Percentiles rank a stretch among this genome's conserved stretches.
Evolutionary conservation across 2,329 filamentous ascomycete species (phyloP).

Genomic region (Paracoccidioides brasiliensis): DNA sequence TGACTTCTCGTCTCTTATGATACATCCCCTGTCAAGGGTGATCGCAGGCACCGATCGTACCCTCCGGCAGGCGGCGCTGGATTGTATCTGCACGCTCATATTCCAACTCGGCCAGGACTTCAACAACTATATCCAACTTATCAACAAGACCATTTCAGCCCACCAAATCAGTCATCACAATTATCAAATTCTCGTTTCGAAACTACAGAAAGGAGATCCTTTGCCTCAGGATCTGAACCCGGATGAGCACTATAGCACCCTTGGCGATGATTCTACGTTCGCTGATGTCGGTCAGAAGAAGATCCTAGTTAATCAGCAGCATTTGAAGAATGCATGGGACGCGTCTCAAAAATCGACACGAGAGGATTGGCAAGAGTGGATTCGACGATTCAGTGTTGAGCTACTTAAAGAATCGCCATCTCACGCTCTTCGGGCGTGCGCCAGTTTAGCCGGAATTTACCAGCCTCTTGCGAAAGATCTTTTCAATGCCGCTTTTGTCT

Average conservation of each 20-base stretch:
- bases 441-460: constrained; percentile 79
- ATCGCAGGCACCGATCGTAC: constrained; percentile 59
- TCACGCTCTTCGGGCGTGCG: constrained; percentile 85
- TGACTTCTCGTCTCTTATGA: constrained; percentile 90
- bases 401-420: constrained; percentile 91
- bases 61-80: constrained; percentile 69
- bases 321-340: constrained; percentile 94
- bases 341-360: constrained; percentile 92
- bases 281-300: constrained; percentile 85
- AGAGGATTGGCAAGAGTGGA: constrained; percentile 99
- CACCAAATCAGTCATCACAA: constrained; percentile 80
- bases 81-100: constrained; percentile 88
- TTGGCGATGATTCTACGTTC: constrained; percentile 66
- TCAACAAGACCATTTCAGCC: constrained; percentile 69
- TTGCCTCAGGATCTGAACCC: constrained; percentile 90
- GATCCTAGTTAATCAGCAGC: constrained; percentile 91
- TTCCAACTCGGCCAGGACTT: constrained; percentile 95
- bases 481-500: constrained; percentile 98
- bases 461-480: constrained; percentile 81
- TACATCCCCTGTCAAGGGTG: constrained; percentile 80
- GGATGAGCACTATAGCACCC: constrained; percentile 64
- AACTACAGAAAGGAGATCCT: constrained; percentile 85
- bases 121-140: constrained; percentile 80
- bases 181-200: constrained; percentile 83
- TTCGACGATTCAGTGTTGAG: constrained; percentile 89